Percentiles rank a stretch among this genome's conserved stretches.
phyloP scores from a whole-genome alignment of 176 grass and related monocot genomes.

The Tuctoria greenei region DNA sequence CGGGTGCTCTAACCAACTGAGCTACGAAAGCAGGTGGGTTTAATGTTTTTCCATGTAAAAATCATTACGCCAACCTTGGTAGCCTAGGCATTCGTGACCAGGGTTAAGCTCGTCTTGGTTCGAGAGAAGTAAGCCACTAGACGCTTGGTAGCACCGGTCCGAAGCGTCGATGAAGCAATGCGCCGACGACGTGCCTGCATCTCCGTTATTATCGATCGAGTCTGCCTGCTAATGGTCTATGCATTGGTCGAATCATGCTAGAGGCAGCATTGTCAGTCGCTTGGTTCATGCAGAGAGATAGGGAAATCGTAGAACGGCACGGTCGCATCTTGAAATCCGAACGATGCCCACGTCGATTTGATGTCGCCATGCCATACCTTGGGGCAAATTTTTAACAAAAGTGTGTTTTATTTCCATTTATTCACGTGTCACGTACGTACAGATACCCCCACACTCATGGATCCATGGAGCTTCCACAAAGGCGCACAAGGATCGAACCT shows the following conservation, averaged over 20 bases:
- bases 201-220: not conserved
- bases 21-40: conserved; percentile 50
- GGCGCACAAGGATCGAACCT: too few species aligned
- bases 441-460: too few species aligned
- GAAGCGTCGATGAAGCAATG: conserved; percentile 15
- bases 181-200: not conserved
- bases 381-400: too few species aligned
- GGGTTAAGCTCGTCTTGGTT: too few species aligned
- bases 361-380: too few species aligned
- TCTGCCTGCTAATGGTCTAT: not conserved
- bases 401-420: too few species aligned
- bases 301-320: not conserved
- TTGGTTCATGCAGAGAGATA: not conserved
- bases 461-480: not conserved
- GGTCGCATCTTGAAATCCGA: too few species aligned
- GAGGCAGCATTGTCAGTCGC: not conserved
- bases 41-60: too few species aligned
- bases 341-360: not conserved
- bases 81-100: too few species aligned
- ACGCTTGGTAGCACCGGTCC: not conserved
- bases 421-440: too few species aligned
- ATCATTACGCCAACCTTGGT: too few species aligned
- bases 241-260: not conserved
- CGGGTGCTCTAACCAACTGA: conserved; percentile 98
- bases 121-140: too few species aligned